Conservation (phyloP, 345 rosid genomes). For the Ceriops decandra region DNA sequence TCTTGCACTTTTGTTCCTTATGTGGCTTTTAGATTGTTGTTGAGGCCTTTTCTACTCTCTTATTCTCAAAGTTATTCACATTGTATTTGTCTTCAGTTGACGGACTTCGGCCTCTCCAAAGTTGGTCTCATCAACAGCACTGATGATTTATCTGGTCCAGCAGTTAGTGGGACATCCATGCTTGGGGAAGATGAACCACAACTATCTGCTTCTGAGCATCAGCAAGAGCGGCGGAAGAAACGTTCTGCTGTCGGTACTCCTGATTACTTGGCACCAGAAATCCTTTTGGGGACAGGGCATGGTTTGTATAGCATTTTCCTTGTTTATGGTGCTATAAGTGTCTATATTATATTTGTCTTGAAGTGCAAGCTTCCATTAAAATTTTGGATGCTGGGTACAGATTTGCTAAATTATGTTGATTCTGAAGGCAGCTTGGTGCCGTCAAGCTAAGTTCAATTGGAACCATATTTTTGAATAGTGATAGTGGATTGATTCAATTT, state of each 20-base stretch:
- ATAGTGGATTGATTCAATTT: no score
- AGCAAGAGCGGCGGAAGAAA: conserved; percentile 72
- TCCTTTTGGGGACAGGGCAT: conserved; percentile 98
- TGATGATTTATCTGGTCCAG: conserved; percentile 94
- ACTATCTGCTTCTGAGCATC: conserved; percentile 55
- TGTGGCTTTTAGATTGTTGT: not conserved
- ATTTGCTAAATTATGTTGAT: conserved; percentile 1
- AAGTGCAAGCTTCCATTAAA: conserved; percentile 1
- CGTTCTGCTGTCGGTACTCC: conserved; percentile 99
- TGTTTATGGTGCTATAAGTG: conserved; percentile 26
- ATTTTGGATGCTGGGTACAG: not conserved
- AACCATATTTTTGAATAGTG: not conserved
- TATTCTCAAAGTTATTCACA: not conserved
- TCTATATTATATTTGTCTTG: conserved; percentile 13
- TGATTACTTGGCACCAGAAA: conserved; percentile 99
- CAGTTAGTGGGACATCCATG: conserved; percentile 71
- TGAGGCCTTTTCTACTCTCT: not conserved
- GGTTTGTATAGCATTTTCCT: conserved; percentile 57
- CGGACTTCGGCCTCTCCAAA: conserved; percentile 85
- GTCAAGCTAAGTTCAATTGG: conserved; percentile 7
- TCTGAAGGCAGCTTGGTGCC: not conserved
- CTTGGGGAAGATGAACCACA: conserved; percentile 81
- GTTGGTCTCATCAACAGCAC: conserved; percentile 99
- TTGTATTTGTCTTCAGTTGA: conserved; percentile 48
- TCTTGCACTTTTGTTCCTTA: not conserved